Evolutionary conservation across 2,329 filamentous ascomycete genomes (phyloP).

Genomic region (Bipolaris bicolor): DNA sequence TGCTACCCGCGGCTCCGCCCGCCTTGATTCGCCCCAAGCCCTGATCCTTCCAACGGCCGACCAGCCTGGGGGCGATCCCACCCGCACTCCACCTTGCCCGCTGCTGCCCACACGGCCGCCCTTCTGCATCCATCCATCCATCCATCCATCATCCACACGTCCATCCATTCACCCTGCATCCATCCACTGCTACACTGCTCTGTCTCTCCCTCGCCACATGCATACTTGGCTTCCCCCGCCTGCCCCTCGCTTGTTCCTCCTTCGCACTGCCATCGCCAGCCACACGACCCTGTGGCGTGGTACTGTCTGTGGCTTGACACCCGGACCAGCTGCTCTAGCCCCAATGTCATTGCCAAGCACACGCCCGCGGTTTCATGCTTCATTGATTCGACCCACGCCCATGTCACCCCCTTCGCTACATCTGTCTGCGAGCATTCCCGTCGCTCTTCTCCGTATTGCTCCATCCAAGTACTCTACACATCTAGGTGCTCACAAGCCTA

Average conservation of each 20-base stretch:
- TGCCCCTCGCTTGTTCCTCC: not conserved
- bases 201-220: not conserved
- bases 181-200: not conserved
- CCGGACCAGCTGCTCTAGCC: slow-evolving; percentile 8
- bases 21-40: slow-evolving; percentile 10
- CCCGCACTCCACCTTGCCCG: slow-evolving; percentile 1
- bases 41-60: slow-evolving; percentile 6
- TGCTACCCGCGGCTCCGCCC: slow-evolving; percentile 16
- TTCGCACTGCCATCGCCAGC: not conserved
- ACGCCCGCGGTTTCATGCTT: slow-evolving; percentile 12
- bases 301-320: not conserved
- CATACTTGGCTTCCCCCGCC: not conserved
- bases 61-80: slow-evolving; percentile 14
- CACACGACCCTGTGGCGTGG: not conserved
- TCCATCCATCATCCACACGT: too few relatives aligned
- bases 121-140: too few relatives aligned
- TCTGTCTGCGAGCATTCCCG: not conserved
- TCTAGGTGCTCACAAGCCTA: too few relatives aligned
- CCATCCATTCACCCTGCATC: too few relatives aligned
- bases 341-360: slow-evolving; percentile 14
- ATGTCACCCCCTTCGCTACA: slow-evolving; percentile 16
- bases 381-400: slow-evolving; percentile 9
- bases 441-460: slow-evolving; percentile 2
- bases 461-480: too few relatives aligned
- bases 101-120: too few relatives aligned